phyloP scores from a whole-genome alignment of 2,329 filamentous ascomycete genomes.

The Tympanopsis confertula region DNA sequence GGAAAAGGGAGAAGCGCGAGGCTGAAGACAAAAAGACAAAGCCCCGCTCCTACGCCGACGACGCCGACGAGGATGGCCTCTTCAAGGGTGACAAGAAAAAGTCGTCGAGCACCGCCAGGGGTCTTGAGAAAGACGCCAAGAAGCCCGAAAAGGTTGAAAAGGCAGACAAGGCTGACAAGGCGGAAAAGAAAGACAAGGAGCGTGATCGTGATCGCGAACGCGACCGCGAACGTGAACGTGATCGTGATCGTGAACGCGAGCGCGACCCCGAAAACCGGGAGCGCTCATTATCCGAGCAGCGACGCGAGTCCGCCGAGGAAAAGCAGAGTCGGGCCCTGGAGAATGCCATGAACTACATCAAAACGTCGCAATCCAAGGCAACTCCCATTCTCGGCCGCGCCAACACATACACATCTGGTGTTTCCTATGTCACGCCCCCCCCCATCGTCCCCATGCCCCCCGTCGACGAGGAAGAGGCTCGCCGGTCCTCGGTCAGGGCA shows the following conservation, averaged over 20 bases:
- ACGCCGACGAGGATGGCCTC: slow-evolving; percentile 13
- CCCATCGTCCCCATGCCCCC: slow-evolving; percentile 4
- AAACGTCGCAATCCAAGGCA: slow-evolving; percentile 3
- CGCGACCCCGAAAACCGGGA: not conserved
- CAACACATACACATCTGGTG: slow-evolving; percentile 5
- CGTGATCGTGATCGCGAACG: slow-evolving; percentile 3
- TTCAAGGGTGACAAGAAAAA: slow-evolving; percentile 26
- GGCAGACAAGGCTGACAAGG: slow-evolving; percentile 5
- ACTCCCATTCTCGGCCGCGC: slow-evolving; percentile 2
- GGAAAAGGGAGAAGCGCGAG: slow-evolving; percentile 24
- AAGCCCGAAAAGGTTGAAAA: slow-evolving; percentile 6
- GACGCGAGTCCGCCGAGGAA: not conserved
- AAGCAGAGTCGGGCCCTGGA: not conserved
- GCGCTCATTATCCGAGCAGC: not conserved
- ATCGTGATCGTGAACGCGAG: not conserved
- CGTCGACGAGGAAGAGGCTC: slow-evolving; percentile 5
- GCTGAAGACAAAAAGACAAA: slow-evolving; percentile 21
- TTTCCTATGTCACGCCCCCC: slow-evolving; percentile 3
- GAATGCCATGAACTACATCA: slow-evolving; percentile 2
- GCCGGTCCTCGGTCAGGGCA: slow-evolving; percentile 6
- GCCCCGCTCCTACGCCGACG: slow-evolving; percentile 18
- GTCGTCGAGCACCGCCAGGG: slow-evolving; percentile 18
- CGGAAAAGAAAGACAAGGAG: not conserved
- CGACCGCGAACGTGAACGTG: slow-evolving; percentile 6
- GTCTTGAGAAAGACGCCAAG: slow-evolving; percentile 18